A percentile compares a stretch with the other conserved stretches of the same genome.
Evolutionary conservation across 148 eudicot genomes (phyloP).

Genomic region (Vaccinium macrocarpon): DNA sequence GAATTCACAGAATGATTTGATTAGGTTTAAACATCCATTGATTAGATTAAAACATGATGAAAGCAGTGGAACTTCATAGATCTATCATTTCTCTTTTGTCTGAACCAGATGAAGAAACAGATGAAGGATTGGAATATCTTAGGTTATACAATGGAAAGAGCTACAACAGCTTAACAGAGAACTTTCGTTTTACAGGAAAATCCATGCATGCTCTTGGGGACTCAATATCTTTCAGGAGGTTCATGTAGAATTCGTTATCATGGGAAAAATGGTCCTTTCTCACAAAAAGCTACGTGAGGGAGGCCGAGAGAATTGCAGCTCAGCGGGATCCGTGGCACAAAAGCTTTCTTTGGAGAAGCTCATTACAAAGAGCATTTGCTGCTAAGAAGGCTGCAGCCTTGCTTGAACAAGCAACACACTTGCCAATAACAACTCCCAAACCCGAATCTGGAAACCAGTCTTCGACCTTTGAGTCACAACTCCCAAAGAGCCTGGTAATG

Average conservation of each 20-base stretch:
- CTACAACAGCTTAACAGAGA: neutral
- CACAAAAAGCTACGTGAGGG: slow-evolving; percentile 71
- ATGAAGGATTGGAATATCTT: neutral
- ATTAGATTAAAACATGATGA: neutral
- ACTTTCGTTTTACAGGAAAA: slow-evolving; percentile 37
- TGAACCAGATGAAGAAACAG: neutral
- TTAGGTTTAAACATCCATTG: neutral
- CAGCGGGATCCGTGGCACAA: slow-evolving; percentile 87
- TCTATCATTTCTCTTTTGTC: neutral
- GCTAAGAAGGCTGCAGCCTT: slow-evolving; percentile 86
- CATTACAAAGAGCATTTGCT: slow-evolving; percentile 90
- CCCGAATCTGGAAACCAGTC: slow-evolving; percentile 11
- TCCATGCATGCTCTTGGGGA: slow-evolving; percentile 55
- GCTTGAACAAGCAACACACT: slow-evolving; percentile 55
- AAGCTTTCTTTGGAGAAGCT: slow-evolving; percentile 96
- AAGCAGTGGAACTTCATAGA: neutral
- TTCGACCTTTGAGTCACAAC: neutral
- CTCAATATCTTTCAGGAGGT: slow-evolving; percentile 83
- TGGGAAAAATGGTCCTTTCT: slow-evolving; percentile 97
- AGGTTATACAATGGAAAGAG: neutral
- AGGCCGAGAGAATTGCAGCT: slow-evolving; percentile 79
- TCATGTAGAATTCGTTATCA: slow-evolving; percentile 54
- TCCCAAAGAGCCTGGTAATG: slow-evolving; percentile 12
- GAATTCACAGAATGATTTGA: neutral
- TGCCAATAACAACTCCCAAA: slow-evolving; percentile 1